phyloP scores from a whole-genome alignment of 2,329 filamentous ascomycete genomes.

The Botrytis elliptica region DNA sequence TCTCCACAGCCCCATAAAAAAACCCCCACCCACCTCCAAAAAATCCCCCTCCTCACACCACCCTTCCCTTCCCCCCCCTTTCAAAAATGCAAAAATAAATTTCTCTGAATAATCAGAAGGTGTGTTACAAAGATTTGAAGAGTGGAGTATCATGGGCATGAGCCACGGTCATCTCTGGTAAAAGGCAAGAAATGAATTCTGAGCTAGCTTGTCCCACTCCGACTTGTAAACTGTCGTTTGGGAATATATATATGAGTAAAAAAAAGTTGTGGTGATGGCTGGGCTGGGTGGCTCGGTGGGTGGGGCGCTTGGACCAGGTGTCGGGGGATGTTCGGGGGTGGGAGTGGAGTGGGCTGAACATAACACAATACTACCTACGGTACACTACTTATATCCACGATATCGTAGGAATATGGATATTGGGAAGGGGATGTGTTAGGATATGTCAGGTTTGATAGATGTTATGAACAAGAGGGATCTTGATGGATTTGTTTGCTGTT shows the following conservation, averaged over 20 bases:
- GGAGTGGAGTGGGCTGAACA: no score
- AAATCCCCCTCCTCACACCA: not conserved
- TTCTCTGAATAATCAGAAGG: slow-evolving; percentile 34
- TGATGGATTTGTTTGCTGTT: not conserved
- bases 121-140: slow-evolving; percentile 51
- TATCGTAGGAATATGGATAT: no score
- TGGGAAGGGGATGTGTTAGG: not conserved
- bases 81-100: slow-evolving; percentile 24
- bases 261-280: no score
- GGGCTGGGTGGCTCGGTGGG: no score
- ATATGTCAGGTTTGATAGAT: not conserved
- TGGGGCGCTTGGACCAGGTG: not conserved
- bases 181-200: slow-evolving; percentile 44
- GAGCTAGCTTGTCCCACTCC: slow-evolving; percentile 42
- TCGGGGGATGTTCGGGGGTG: not conserved
- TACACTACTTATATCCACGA: no score
- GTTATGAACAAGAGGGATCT: not conserved
- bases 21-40: not conserved
- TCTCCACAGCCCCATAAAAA: not conserved
- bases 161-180: slow-evolving; percentile 43
- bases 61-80: not conserved
- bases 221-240: slow-evolving; percentile 17
- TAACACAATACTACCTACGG: no score
- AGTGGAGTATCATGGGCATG: slow-evolving; percentile 53
- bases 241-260: slow-evolving; percentile 18